Evolutionary conservation across 106 monocot genomes (phyloP), one percentile per base, ranked within the genome.

Genomic region (Dendrobium chrysotoxum): DNA sequence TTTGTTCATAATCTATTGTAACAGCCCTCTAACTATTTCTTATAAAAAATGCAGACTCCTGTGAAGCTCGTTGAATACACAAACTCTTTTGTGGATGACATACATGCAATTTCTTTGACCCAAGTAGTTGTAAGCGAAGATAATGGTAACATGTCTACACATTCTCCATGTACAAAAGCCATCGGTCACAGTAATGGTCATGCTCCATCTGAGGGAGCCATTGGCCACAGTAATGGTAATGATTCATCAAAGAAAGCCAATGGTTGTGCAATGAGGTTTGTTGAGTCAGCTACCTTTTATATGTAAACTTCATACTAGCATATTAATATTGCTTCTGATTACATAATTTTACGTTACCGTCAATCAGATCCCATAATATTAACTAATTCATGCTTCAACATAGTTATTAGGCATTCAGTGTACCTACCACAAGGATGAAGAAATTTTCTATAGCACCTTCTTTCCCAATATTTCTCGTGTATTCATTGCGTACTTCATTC

Each of bases 11-110:
- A 28, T 28, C 6, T 67, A 28, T 25, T 67, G 28, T 67, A 20
- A 44, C 44, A 0, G 44, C 9, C 9, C 0, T 44, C 44, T 44
- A 44, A 9, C 44, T 9, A 44, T 28, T 67, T 7, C 23, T 67
- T 67, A 67, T 28, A 67, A 67, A 67, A 28, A 57, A 57, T 57
- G 57, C 72, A 72, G 72, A 20, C 20, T 72, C 72, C 72, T 72
- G 40, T 35, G 35, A 71, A 71, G 35, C 71, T 71, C 35, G 16
- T 71, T 31, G 71, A 71, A 31, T 71, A 71, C 39, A 39, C 40
- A 72, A 72, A 72, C 72, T 16, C 72, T 35, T 3, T 2, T 40
- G 4, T 72, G 39, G 72, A 71, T 71, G 71, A 31, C 17, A 71
- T 35, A 31, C 28, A 71, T 72, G 31, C 72, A 72, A 72, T 72